These are phyloP conservation scores for Penicillium verrucosum DNA, from an alignment of 2,329 filamentous ascomycete species.

Conservation along the genomic window DNA sequence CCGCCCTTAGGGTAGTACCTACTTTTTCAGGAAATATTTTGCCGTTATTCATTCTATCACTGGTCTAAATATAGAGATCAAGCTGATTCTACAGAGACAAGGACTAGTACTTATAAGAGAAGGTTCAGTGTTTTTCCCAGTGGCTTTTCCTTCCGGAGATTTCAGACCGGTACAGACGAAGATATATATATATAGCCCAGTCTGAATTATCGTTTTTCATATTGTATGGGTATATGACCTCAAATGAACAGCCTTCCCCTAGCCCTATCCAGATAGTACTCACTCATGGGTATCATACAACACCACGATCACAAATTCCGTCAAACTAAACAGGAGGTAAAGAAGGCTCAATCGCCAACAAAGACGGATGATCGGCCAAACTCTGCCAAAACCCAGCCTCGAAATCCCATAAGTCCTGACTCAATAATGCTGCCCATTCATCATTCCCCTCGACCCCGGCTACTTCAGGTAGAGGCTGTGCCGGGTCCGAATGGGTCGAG, in stretches of 20 bases:
- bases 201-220: not conserved
- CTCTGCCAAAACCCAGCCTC: conserved; percentile 29
- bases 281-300: not conserved
- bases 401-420: conserved; percentile 27
- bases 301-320: not conserved
- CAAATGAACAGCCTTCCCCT: not conserved
- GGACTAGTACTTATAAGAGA: not conserved
- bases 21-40: not conserved
- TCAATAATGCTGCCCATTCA: conserved; percentile 23
- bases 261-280: not conserved
- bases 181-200: not conserved
- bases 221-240: not conserved
- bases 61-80: not conserved
- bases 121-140: not conserved
- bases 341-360: conserved; percentile 21
- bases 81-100: not conserved
- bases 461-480: conserved; percentile 5
- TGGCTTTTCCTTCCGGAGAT: not conserved
- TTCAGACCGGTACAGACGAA: not conserved
- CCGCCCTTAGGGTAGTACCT: not conserved
- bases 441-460: conserved; percentile 15
- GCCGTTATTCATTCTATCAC: not conserved
- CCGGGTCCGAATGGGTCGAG: conserved; percentile 20
- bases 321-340: conserved; percentile 16
- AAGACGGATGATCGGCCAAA: conserved; percentile 27